Base-by-base conservation (phyloP, 805 yeast species). In the Wickerhamomyces pijperi region DNA sequence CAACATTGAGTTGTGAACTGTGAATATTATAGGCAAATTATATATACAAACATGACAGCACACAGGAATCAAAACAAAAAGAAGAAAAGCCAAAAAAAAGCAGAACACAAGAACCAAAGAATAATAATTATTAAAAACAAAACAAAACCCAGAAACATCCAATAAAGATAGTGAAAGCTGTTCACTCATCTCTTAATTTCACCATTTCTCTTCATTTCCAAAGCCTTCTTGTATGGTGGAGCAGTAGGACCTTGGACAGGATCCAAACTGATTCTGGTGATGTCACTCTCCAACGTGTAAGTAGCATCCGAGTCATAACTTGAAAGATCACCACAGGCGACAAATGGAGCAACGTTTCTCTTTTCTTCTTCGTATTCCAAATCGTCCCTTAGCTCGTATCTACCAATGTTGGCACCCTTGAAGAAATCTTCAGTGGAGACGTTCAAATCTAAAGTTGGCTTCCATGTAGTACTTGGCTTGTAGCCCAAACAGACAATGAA, bases 231-330 rank as follows among this genome's bases (percentile, higher is more conserved):
- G 60, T 92, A 92, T 1, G 98, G 97, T 2, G 98, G 98, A 25
- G 95, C 92, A 1, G 96, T 88, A 8, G 98, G 98, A 58, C 77
- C 68, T 53, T 92, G 97, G 11, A 92, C 94, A 0, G 98, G 98
- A 48, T 86, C 94, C 43, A 92, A 61, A 42, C 86, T 78, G 3
- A 57, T 43, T 14, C 59, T 47, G 23, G 55, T 47, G 6, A 61
- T 58, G 51, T 59, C 54, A 4, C 51, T 42, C 15, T 59, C 62
- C 25, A 54, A 38, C 5, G 76, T 61, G 55, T 92, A 92, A 0
- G 97, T 90, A 1, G 98, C 98, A 61, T 92, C 98, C 0, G 96
- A 84, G 58, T 92, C 98, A 38, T 80, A 82, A 48, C 82, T 82
- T 34, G 77, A 69, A 41, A 92, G 67, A 52, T 87, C 96, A 32